Evolutionary conservation across 495 filamentous ascomycete genomes (phyloP).

Genomic region (Pseudomonodictys pantanalensis): DNA sequence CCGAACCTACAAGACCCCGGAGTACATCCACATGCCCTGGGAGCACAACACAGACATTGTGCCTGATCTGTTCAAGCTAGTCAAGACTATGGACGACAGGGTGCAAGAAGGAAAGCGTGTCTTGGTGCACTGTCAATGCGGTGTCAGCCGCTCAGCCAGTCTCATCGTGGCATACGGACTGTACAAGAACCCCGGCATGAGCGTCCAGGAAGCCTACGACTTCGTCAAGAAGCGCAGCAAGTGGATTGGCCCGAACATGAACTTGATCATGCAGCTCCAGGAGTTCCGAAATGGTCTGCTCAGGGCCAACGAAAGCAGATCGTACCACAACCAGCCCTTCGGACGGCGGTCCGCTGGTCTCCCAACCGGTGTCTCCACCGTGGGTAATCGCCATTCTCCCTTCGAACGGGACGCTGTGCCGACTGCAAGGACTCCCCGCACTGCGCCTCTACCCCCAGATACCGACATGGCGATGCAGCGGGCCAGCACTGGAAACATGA

Average conservation of each 20-base stretch:
- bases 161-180: slow-evolving; percentile 94
- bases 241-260: slow-evolving; percentile 99
- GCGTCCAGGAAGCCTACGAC: slow-evolving; percentile 90
- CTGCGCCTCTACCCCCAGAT: slow-evolving; percentile 34
- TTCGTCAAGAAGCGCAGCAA: slow-evolving; percentile 82
- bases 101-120: slow-evolving; percentile 79
- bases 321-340: slow-evolving; percentile 22
- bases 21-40: slow-evolving; percentile 96
- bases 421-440: slow-evolving; percentile 29
- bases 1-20: slow-evolving; percentile 53
- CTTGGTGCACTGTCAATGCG: slow-evolving; percentile 91
- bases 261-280: slow-evolving; percentile 91
- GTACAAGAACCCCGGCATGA: slow-evolving; percentile 81
- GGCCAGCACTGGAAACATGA: slow-evolving; percentile 38
- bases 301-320: slow-evolving; percentile 36
- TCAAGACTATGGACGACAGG: slow-evolving; percentile 79
- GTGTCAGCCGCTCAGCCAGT: slow-evolving; percentile 93
- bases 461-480: slow-evolving; percentile 28
- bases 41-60: slow-evolving; percentile 97
- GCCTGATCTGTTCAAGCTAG: slow-evolving; percentile 77
- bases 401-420: slow-evolving; percentile 21
- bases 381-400: slow-evolving; percentile 21
- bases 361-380: slow-evolving; percentile 20
- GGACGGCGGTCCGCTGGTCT: slow-evolving; percentile 25
- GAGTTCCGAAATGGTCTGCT: slow-evolving; percentile 76